Conservation (phyloP, 495 filamentous ascomycete species). For the Polyplosphaeria fusca region DNA sequence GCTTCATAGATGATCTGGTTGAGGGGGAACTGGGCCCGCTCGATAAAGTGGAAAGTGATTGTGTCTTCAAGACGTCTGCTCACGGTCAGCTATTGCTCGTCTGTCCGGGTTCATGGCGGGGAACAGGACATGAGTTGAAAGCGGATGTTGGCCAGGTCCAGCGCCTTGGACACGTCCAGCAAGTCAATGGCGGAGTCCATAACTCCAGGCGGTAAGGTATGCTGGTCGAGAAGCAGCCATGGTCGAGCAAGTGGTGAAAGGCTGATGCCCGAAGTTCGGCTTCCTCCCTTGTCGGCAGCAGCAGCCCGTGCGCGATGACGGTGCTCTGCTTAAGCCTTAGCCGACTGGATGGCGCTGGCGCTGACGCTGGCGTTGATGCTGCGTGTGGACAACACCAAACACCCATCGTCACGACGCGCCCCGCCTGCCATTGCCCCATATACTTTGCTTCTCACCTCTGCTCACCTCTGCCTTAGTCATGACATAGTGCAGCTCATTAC, state of each 20-base stretch:
- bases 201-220: neutral
- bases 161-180: conserved; percentile 72
- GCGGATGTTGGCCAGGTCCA: conserved; percentile 89
- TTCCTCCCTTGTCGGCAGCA: neutral
- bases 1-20: conserved; percentile 83
- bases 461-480: neutral
- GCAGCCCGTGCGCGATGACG: conserved; percentile 3
- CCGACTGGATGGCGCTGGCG: neutral
- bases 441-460: neutral
- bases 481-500: too few species aligned
- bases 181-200: conserved; percentile 95
- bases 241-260: neutral
- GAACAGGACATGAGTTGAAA: conserved; percentile 83
- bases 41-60: conserved; percentile 97
- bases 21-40: conserved; percentile 93
- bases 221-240: neutral
- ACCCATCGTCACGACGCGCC: conserved; percentile 20
- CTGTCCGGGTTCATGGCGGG: neutral
- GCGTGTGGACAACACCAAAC: conserved; percentile 20
- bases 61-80: conserved; percentile 94
- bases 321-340: conserved; percentile 2
- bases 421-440: conserved; percentile 1
- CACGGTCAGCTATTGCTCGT: neutral
- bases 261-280: neutral
- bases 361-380: neutral